Conservation (phyloP, 164 flowering plant species). For the Litsea cubeba region DNA sequence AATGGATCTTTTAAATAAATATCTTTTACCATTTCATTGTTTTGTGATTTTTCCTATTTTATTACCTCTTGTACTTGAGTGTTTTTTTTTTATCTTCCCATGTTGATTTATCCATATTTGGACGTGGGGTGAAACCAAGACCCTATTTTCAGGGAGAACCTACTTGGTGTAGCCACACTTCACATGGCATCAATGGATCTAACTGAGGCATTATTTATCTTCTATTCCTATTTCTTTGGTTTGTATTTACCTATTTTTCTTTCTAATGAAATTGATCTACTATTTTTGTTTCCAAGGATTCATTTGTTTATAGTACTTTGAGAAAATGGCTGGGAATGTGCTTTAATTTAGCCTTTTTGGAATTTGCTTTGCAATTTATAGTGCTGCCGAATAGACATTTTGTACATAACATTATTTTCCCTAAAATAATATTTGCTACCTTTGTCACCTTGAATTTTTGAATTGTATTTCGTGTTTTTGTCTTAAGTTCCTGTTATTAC, state of each 20-base stretch:
- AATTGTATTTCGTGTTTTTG: background rate
- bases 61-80: background rate
- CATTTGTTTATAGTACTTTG: background rate
- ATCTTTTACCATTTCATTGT: too few species aligned
- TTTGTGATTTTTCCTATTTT: too few species aligned
- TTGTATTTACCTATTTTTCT: background rate
- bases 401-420: too few species aligned
- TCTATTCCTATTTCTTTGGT: too few species aligned
- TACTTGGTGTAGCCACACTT: constrained; percentile 3
- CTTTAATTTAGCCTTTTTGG: background rate
- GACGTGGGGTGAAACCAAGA: constrained; percentile 5
- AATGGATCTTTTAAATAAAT: too few species aligned
- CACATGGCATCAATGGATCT: background rate
- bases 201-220: background rate
- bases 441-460: background rate
- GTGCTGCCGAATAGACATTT: too few species aligned
- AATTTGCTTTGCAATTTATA: too few species aligned
- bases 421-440: background rate
- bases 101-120: constrained; percentile 5
- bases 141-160: background rate
- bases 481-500: too few species aligned
- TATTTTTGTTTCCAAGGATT: too few species aligned
- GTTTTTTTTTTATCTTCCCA: background rate
- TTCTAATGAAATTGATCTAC: too few species aligned
- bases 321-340: background rate